A percentile compares a stretch with the other conserved stretches of the same genome.
Conservation (phyloP, 345 rosid genomes). For the Linum usitatissimum region DNA sequence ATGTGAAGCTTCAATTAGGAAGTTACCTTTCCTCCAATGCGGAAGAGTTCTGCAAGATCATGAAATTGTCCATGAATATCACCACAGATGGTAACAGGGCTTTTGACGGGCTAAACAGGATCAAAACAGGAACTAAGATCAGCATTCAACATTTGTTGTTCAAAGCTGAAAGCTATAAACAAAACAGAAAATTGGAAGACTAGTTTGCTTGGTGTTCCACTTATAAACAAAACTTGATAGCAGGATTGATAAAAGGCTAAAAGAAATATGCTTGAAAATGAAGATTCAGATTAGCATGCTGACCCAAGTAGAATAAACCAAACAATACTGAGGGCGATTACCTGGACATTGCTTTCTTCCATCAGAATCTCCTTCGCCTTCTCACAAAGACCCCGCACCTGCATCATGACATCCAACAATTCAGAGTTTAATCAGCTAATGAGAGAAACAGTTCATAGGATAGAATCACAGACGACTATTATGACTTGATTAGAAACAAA, state of each 20-base stretch:
- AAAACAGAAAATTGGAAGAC: background rate
- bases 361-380: constrained; percentile 94
- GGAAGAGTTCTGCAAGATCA: constrained; percentile 97
- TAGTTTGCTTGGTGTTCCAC: background rate
- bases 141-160: background rate
- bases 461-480: no score
- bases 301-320: background rate
- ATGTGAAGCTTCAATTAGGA: background rate
- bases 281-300: background rate
- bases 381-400: constrained; percentile 88
- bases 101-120: constrained; percentile 63
- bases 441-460: background rate
- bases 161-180: background rate
- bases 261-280: background rate
- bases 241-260: background rate
- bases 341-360: constrained; percentile 99
- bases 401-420: constrained; percentile 1
- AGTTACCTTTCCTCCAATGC: constrained; percentile 87
- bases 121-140: background rate
- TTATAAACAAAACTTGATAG: no score
- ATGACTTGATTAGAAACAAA: no score
- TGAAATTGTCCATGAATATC: constrained; percentile 97
- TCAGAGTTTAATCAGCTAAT: background rate
- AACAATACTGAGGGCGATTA: constrained; percentile 10
- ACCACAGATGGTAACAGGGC: constrained; percentile 93